phyloP scores from a whole-genome alignment of 2,329 filamentous ascomycete species.

The Balansia obtecta region DNA sequence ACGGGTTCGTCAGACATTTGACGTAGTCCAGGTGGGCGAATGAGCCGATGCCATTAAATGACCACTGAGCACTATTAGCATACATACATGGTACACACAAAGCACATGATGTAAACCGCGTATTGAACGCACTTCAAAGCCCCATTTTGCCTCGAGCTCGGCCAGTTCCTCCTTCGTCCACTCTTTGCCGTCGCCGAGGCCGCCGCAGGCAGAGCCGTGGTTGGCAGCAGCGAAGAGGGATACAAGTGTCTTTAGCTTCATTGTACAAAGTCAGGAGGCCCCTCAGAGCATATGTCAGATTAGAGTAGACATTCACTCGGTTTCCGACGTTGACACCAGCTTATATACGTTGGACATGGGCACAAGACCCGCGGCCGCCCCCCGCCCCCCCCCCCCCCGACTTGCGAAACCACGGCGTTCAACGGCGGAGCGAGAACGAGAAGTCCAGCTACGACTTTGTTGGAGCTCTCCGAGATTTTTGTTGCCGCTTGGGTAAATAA shows the following conservation, averaged over 20 bases:
- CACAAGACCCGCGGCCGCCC: neutral
- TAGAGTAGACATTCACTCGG: too few relatives aligned
- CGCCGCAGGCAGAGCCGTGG: neutral
- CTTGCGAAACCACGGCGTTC: neutral
- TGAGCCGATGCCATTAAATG: constrained; percentile 60
- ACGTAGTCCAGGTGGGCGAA: constrained; percentile 60
- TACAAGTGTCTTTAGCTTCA: neutral
- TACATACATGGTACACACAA: neutral
- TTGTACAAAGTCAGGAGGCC: neutral
- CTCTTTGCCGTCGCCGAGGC: constrained; percentile 22
- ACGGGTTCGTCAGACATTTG: constrained; percentile 56
- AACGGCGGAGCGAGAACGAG: neutral
- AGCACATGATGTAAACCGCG: too few relatives aligned
- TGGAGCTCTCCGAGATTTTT: neutral
- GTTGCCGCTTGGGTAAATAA: too few relatives aligned
- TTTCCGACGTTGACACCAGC: too few relatives aligned
- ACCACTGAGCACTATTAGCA: constrained; percentile 16
- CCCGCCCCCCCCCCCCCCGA: too few relatives aligned
- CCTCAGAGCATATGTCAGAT: neutral
- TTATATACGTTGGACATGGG: too few relatives aligned
- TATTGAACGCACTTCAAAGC: constrained; percentile 33
- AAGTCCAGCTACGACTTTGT: too few relatives aligned
- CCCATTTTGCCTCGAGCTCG: constrained; percentile 45
- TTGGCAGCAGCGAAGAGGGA: neutral
- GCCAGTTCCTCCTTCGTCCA: constrained; percentile 38